Percentiles rank a stretch among this genome's conserved stretches.
These are phyloP conservation scores for Aspergillus sp. DNA, from an alignment of 2,329 filamentous ascomycete species.

Conservation along the genomic window DNA sequence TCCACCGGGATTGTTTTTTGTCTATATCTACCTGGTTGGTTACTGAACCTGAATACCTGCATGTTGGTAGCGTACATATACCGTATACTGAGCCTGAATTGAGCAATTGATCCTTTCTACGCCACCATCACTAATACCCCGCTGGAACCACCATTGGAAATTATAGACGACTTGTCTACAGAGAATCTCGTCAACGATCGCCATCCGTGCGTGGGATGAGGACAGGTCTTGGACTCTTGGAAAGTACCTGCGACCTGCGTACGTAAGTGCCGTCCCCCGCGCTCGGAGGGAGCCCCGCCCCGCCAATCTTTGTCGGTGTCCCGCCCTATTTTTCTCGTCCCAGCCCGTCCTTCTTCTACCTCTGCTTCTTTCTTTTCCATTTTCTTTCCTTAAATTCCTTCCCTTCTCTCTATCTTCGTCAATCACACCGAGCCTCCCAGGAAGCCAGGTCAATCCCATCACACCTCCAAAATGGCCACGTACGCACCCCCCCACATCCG, in stretches of 20 bases:
- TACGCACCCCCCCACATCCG: conserved; percentile 23
- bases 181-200: neutral
- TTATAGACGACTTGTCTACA: neutral
- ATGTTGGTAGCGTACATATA: conserved; percentile 11
- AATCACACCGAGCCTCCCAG: neutral
- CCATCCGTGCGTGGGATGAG: conserved; percentile 3
- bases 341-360: neutral
- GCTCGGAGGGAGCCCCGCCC: conserved; percentile 5
- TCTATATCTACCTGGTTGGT: conserved; percentile 9
- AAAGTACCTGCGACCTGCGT: neutral
- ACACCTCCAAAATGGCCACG: conserved; percentile 36
- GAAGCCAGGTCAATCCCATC: neutral
- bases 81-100: conserved; percentile 5
- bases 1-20: neutral
- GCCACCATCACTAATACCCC: neutral
- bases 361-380: conserved; percentile 3
- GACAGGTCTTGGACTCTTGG: neutral
- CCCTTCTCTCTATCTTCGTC: neutral
- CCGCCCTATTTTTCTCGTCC: neutral
- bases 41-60: conserved; percentile 4
- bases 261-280: neutral
- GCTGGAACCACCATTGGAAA: neutral
- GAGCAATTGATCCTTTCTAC: neutral
- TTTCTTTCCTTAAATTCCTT: neutral
- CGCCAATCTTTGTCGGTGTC: neutral